Base-by-base conservation (phyloP, 208 protist species). In the Trypanosomatidae sp. region DNA sequence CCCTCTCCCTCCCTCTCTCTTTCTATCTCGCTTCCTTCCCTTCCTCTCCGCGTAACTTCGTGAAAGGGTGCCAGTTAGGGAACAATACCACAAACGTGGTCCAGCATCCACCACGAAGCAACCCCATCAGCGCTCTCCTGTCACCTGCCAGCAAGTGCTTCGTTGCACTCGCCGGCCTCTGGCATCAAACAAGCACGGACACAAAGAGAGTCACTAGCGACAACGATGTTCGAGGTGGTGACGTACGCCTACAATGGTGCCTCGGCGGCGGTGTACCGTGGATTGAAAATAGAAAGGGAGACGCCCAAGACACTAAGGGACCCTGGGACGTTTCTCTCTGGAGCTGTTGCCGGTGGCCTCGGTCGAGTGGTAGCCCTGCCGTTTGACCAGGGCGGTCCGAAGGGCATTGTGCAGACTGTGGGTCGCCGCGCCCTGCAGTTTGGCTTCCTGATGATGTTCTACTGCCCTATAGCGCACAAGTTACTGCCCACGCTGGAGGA, bases 381-480 rank as follows among this genome's bases (percentile, higher is more conserved):
- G 28, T 83, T 94, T 69, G 92, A 97, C 59, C 72, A 84, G 28
- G 92, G 92, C 7, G 90, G 92, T 19, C 62, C 82, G n/a, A 95
- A 97, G 66, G 92, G 92, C 50, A 47, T 85, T 19, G 52, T 62
- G 66, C 89, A 94, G 76, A 86, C 90, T 8, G 77, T 92, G 19
- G 77, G 77, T 36, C 87, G 92, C 6, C 90, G 92, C 46, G 88
- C 86, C 73, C 87, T 84, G 30, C 92, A 97, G 79, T 90, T 93
- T 58, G 92, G 92, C 0, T 62, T 90, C 33, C 83, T 97, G 22
- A 94, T 97, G 90, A 94, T 92, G 92, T 84, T 97, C 58, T 97
- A 97, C 83, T 84, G 82, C 55, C 85, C 88, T 28, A 50, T 92
- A 59, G 90, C 92, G 1, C 74, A 80, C 66, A 85, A 89, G 46